Evolutionary conservation across 176 grass and related monocot genomes (phyloP), one percentile per base, ranked within the genome.

Genomic region (Typha latifolia): DNA sequence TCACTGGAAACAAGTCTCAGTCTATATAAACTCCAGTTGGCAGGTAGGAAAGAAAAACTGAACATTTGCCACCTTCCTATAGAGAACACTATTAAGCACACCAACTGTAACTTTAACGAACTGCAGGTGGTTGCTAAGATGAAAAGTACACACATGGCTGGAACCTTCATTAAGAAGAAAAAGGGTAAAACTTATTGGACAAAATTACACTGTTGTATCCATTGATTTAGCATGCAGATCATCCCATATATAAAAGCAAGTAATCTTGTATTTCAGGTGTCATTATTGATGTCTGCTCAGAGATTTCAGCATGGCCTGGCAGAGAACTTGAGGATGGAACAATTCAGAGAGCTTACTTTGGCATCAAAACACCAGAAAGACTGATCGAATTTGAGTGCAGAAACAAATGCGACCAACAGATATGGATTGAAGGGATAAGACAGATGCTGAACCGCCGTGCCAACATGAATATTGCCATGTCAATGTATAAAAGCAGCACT

Each of bases 111-210:
- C 51, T 70, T n/a, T 12, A 34, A 10, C 0, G 51, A 64, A 15
- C 14, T 77, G 32, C 79, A 94, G 90, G 87, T 96, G 53, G 49
- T 90, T 69, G 61, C 91, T 32, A 96, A 89, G 70, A 91, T 91
- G 83, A 91, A 86, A 74, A 96, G 92, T 20, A 74, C 78, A 4
- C 92, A 96, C n/a, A 96, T 96, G 85, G 92, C 74, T 4, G 92
- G 92, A 12, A 86, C 92, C 16, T 96, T 86, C 72, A 78, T 91
- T 52, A 96, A 96, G 48, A 96, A 87, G 24, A 91, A 91, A 65
- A 96, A 96, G 62, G 74, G 92, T 96, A 89, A 89, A 79, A 20
- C 23, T 32, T 32, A 14, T 14, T 63, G 22, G 24, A 21, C 14
- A 16, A 21, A 22, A 8, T 21, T 57, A 16, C 52, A 57, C 19